Evolutionary conservation across 352 stramenopile genomes (phyloP).

Genomic region (Discostella stelligera): DNA sequence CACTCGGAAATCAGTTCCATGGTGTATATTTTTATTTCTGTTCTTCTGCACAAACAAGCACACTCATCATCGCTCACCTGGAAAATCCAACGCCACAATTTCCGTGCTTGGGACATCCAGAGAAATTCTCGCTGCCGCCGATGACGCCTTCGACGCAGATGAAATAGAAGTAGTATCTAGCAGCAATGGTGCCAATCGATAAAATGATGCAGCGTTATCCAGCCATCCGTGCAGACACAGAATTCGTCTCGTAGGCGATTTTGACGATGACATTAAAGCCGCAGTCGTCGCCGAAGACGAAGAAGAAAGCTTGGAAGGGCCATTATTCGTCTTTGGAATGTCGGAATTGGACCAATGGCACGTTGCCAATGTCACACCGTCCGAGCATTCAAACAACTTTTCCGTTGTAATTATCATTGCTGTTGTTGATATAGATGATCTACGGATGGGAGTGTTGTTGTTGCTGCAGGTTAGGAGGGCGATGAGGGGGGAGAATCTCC

Average conservation of each 20-base stretch:
- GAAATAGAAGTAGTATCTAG: slow-evolving; percentile 22
- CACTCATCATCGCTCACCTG: slow-evolving; percentile 17
- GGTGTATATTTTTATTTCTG: no score
- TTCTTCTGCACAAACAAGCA: no score
- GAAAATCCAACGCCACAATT: slow-evolving; percentile 72
- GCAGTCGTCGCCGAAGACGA: not conserved
- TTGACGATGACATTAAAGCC: not conserved
- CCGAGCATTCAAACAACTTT: slow-evolving; percentile 44
- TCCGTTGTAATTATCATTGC: slow-evolving; percentile 21
- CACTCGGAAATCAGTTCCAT: no score
- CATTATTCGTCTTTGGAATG: slow-evolving; percentile 7
- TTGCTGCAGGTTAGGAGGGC: not conserved
- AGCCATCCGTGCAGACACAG: slow-evolving; percentile 75
- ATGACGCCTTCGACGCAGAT: not conserved
- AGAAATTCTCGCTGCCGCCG: not conserved
- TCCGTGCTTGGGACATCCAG: slow-evolving; percentile 30
- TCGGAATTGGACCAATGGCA: slow-evolving; percentile 46
- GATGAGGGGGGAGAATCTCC: slow-evolving; percentile 3
- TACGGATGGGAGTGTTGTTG: not conserved
- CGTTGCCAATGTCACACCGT: slow-evolving; percentile 50
- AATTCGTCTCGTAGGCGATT: slow-evolving; percentile 38
- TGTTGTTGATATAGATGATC: not conserved
- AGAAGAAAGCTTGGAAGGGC: not conserved
- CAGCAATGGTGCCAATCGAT: slow-evolving; percentile 55
- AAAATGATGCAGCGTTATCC: slow-evolving; percentile 72